Percentiles rank a stretch among this genome's conserved stretches.
These are phyloP conservation scores for Limonomyces culmigenus DNA, from an alignment of 1,284 basidiomycete species.

Conservation along the genomic window DNA sequence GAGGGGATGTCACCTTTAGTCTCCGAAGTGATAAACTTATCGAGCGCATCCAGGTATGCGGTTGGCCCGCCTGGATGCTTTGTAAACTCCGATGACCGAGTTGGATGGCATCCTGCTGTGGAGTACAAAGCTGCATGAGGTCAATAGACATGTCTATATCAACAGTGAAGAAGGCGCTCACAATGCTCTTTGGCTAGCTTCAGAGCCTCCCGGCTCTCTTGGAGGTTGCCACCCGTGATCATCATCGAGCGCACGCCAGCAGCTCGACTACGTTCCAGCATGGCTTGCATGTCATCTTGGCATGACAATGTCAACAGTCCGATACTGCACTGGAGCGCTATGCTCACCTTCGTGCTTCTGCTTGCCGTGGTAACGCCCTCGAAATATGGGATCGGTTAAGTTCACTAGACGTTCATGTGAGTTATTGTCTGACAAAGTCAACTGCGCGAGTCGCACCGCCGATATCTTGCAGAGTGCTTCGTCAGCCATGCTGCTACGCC, in stretches of 20 bases:
- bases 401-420: too few species aligned
- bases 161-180: constrained; percentile 11
- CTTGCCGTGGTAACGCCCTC: constrained; percentile 33
- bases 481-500: too few species aligned
- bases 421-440: too few species aligned
- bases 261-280: constrained; percentile 41
- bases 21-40: constrained; percentile 37
- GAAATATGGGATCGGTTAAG: constrained; percentile 44
- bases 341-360: constrained; percentile 35
- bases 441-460: too few species aligned
- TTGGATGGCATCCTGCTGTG: constrained; percentile 80
- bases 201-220: constrained; percentile 49
- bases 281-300: constrained; percentile 49
- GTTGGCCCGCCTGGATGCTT: constrained; percentile 38
- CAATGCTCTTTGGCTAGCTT: constrained; percentile 42
- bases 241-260: constrained; percentile 69
- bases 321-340: not conserved
- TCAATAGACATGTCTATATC: not conserved
- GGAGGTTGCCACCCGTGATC: constrained; percentile 65
- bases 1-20: constrained; percentile 19
- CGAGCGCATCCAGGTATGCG: constrained; percentile 48
- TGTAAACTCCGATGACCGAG: constrained; percentile 66
- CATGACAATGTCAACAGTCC: constrained; percentile 1
- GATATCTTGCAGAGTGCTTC: too few species aligned
- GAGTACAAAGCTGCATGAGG: constrained; percentile 40